Evolutionary conservation across 2,329 filamentous ascomycete species (phyloP).

Genomic region (Fusarium globosum): DNA sequence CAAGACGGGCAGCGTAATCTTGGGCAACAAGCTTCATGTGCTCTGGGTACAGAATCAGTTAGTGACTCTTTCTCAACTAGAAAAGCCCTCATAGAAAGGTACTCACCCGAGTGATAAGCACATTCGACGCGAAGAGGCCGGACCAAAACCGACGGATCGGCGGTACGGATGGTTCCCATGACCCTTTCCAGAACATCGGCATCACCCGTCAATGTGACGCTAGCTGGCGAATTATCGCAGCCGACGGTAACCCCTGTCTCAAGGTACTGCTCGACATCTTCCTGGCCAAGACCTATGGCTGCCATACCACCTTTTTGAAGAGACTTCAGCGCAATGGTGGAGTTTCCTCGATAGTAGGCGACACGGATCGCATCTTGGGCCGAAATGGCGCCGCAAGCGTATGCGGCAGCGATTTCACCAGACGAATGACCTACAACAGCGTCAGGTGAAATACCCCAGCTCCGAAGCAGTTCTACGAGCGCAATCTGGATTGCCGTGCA

Average conservation of each 20-base stretch:
- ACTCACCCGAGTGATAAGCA: constrained; percentile 9
- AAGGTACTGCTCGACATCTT: constrained; percentile 6
- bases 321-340: constrained; percentile 5
- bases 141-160: constrained; percentile 1
- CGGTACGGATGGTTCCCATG: constrained; percentile 3
- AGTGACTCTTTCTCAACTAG: neutral
- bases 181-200: constrained; percentile 1
- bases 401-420: constrained; percentile 8
- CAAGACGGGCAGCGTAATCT: constrained; percentile 7
- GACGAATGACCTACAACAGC: constrained; percentile 15
- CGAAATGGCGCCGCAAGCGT: constrained; percentile 7
- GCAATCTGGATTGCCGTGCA: constrained; percentile 11
- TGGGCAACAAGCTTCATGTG: constrained; percentile 3
- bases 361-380: constrained; percentile 7
- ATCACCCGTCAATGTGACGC: constrained; percentile 7
- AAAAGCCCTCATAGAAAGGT: neutral
- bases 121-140: constrained; percentile 14
- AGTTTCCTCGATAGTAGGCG: constrained; percentile 7
- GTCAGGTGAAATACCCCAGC: constrained; percentile 6
- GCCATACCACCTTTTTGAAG: constrained; percentile 7
- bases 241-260: constrained; percentile 1
- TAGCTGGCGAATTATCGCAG: constrained; percentile 5
- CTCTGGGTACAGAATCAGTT: neutral
- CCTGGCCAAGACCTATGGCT: constrained; percentile 6
- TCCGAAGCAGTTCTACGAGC: constrained; percentile 5